Evolutionary conservation across 176 grass and related monocot genomes (phyloP), one percentile per base, ranked within the genome.

Genomic region (Avena atlantica): DNA sequence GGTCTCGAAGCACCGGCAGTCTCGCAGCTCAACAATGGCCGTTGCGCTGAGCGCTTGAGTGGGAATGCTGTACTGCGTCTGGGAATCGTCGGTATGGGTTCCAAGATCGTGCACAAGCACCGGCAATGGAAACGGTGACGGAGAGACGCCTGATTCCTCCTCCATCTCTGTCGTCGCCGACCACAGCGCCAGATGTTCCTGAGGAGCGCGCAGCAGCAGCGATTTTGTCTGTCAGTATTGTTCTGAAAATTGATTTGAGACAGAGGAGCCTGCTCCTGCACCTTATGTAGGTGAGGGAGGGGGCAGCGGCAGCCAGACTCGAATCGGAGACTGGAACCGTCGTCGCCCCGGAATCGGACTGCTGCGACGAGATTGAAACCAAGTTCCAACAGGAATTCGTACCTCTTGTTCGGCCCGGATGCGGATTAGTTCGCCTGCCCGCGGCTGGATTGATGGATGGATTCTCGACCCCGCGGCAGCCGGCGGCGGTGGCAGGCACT

Each of bases 51-150:
- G 2, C 1, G 42, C 12, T 49, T 49, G 70, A 12, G 9, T 74
- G 42, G 70, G 3, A n/a, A 74, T 8, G 42, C 42, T 49, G 19
- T 74, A 74, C 2, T 48, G 70, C 44, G 42, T 48, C 70, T 14
- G 42, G 11, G 44, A 74, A 11, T 5, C 69, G 8, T 8, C 40
- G 19, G 68, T 23, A 25, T 1, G 21, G 9, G 25, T 71, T 47
- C 40, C 70, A 74, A 74, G 42, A 49, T 74, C 42, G 12, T 48
- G 42, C 70, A 74, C 70, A 24, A 74, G 70, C 70, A 48, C 20
- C 42, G 70, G 70, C 70, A 47, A 11, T 20, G 70, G 20, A 16
- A 63, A 40, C 37, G 37, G 37, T 40, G 19, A 20, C 69, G 19
- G 37, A 9, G 42, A 72, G 69, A 47, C 5, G 17, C 19, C 69